Percentiles rank a stretch among this genome's conserved stretches.
Conservation (phyloP, 2,329 filamentous ascomycete species). For the Zymoseptoria tritici region DNA sequence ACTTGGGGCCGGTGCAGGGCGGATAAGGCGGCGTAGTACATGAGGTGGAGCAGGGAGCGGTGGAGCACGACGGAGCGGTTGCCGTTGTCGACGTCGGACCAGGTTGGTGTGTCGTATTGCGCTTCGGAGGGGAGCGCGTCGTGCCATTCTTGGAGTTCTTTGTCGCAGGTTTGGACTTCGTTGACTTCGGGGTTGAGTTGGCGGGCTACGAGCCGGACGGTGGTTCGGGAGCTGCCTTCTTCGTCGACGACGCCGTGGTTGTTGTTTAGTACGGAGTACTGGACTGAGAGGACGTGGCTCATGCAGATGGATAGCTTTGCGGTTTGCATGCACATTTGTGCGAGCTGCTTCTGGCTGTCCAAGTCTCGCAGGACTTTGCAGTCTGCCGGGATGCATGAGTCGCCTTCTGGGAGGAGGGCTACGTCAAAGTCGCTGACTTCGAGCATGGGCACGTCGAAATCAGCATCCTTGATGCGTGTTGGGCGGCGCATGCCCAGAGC, state of each 20-base stretch:
- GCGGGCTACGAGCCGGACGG: slow-evolving; percentile 87
- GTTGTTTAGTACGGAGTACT: slow-evolving; percentile 85
- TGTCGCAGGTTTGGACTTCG: slow-evolving; percentile 70
- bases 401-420: slow-evolving; percentile 52
- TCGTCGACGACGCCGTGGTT: slow-evolving; percentile 65
- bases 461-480: slow-evolving; percentile 84
- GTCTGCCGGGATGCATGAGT: slow-evolving; percentile 60
- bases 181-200: slow-evolving; percentile 76
- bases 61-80: slow-evolving; percentile 60
- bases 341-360: slow-evolving; percentile 68
- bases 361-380: slow-evolving; percentile 66
- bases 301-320: slow-evolving; percentile 84
- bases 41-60: slow-evolving; percentile 82
- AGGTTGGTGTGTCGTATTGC: slow-evolving; percentile 54
- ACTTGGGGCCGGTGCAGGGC: slow-evolving; percentile 89
- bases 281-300: slow-evolving; percentile 78
- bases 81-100: slow-evolving; percentile 50
- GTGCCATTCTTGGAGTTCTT: slow-evolving; percentile 71
- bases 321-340: slow-evolving; percentile 84
- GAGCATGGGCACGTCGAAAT: slow-evolving; percentile 90
- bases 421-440: slow-evolving; percentile 79
- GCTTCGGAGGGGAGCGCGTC: slow-evolving; percentile 63
- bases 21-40: slow-evolving; percentile 85
- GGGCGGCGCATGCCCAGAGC: slow-evolving; percentile 89
- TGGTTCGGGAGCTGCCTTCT: slow-evolving; percentile 60